A percentile compares a stretch with the other conserved stretches of the same genome.
Evolutionary conservation across 352 stramenopile species (phyloP).

Genomic region (Aphanomyces stellatus): DNA sequence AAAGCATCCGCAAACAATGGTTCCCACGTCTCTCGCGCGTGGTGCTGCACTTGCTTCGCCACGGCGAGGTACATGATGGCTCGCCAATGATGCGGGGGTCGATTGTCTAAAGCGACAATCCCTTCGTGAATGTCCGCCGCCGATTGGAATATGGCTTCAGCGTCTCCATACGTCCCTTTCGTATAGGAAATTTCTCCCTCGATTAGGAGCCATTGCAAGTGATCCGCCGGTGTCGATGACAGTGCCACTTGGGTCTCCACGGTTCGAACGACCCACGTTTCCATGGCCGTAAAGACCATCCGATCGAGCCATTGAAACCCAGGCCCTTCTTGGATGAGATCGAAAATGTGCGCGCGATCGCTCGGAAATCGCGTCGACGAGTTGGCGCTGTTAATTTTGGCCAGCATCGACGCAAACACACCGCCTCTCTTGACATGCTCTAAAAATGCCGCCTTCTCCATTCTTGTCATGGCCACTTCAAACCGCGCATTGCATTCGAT

Average conservation of each 20-base stretch:
- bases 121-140: background rate
- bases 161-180: background rate
- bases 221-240: background rate
- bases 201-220: background rate
- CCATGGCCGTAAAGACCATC: background rate
- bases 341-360: background rate
- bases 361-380: background rate
- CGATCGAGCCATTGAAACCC: background rate
- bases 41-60: background rate
- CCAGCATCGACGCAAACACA: background rate
- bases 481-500: background rate
- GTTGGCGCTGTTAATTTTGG: background rate
- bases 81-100: background rate
- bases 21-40: background rate
- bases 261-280: background rate
- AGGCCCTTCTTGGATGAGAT: background rate
- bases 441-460: background rate
- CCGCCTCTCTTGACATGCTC: background rate
- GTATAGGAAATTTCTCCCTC: background rate
- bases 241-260: background rate
- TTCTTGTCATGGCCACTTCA: background rate
- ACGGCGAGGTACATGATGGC: too few species aligned
- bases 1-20: background rate
- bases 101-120: background rate
- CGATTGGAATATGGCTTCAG: background rate